These are phyloP conservation scores for Arthrobotrys sinensis DNA, from an alignment of 2,329 filamentous ascomycete species.

Conservation along the genomic window DNA sequence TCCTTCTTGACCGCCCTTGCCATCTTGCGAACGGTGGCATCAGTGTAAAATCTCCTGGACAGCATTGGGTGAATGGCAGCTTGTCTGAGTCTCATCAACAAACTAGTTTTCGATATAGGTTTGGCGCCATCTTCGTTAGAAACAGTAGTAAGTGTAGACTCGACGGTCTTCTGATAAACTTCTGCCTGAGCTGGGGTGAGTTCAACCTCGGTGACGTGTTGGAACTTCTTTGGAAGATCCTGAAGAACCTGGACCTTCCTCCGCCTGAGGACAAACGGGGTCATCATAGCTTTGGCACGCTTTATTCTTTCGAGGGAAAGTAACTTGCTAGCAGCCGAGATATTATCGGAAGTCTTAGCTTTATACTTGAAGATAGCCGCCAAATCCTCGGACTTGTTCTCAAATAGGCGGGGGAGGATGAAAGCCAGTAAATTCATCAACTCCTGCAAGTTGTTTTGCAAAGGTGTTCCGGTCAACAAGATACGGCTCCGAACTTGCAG, in stretches of 20 bases:
- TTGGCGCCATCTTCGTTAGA: slow-evolving; percentile 73
- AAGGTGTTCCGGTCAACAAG: slow-evolving; percentile 88
- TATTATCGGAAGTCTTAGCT: slow-evolving; percentile 83
- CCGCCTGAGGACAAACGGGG: slow-evolving; percentile 92
- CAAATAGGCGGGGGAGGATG: slow-evolving; percentile 88
- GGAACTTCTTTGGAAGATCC: slow-evolving; percentile 84
- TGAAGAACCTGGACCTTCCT: slow-evolving; percentile 92
- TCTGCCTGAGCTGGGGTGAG: slow-evolving; percentile 80
- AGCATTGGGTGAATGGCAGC: slow-evolving; percentile 92
- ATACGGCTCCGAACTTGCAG: slow-evolving; percentile 88
- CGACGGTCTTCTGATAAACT: slow-evolving; percentile 81
- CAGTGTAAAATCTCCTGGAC: slow-evolving; percentile 84
- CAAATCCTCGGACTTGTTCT: slow-evolving; percentile 82
- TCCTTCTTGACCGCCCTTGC: slow-evolving; percentile 81
- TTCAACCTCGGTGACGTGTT: slow-evolving; percentile 83
- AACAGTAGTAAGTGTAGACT: slow-evolving; percentile 75
- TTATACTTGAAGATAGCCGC: slow-evolving; percentile 92
- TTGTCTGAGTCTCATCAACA: slow-evolving; percentile 92
- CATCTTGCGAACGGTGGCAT: slow-evolving; percentile 83
- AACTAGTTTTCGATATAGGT: slow-evolving; percentile 72
- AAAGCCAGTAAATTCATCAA: slow-evolving; percentile 92
- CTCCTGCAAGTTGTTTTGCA: slow-evolving; percentile 95
- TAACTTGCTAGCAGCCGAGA: slow-evolving; percentile 81
- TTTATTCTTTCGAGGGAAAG: slow-evolving; percentile 89
- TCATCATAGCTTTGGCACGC: slow-evolving; percentile 90